These are phyloP conservation scores for Globisporangium carolinianum DNA, from an alignment of 352 stramenopile species.

Conservation along the genomic window DNA sequence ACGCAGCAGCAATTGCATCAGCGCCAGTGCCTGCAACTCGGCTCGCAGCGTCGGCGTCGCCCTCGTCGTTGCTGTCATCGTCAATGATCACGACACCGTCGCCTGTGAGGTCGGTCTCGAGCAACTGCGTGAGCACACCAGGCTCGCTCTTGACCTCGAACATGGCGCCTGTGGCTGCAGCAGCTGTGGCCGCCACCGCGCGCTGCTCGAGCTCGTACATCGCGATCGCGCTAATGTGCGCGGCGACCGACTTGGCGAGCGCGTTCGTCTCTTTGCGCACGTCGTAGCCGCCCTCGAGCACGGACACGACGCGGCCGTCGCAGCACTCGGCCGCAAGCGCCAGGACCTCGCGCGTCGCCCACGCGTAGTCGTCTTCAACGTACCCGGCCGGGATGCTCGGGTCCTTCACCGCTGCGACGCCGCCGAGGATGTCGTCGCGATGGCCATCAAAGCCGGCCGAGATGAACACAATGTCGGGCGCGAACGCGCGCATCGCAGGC, in stretches of 20 bases:
- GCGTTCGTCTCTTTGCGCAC: constrained; percentile 77
- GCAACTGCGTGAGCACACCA: constrained; percentile 40
- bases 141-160: constrained; percentile 27
- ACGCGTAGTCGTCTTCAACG: constrained; percentile 78
- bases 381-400: constrained; percentile 71
- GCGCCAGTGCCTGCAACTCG: neutral
- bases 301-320: constrained; percentile 72
- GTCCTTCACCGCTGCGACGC: constrained; percentile 70
- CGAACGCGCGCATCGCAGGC: constrained; percentile 68
- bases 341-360: constrained; percentile 72
- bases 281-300: constrained; percentile 85
- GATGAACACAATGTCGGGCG: constrained; percentile 84
- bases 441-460: constrained; percentile 86
- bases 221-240: constrained; percentile 70
- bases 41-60: constrained; percentile 3
- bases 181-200: constrained; percentile 7
- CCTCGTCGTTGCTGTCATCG: constrained; percentile 29
- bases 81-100: constrained; percentile 51
- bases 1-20: neutral
- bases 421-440: constrained; percentile 79
- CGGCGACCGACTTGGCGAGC: constrained; percentile 72
- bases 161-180: neutral
- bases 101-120: constrained; percentile 40
- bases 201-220: constrained; percentile 41
- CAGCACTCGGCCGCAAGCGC: constrained; percentile 72